Conservation (phyloP, 2,329 filamentous ascomycete species). For the Magnaporthales sp. region DNA sequence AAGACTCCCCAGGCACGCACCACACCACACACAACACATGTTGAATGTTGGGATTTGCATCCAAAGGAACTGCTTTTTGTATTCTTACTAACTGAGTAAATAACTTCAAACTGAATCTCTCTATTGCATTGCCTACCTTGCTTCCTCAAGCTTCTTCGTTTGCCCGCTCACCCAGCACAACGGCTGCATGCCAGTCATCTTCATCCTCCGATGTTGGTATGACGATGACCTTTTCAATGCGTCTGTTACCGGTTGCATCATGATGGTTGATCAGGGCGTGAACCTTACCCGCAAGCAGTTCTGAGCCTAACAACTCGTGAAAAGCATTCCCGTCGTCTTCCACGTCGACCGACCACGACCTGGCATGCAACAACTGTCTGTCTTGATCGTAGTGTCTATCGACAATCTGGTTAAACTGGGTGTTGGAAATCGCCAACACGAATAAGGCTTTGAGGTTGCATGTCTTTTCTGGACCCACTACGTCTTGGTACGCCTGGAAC, state of each 20-base stretch:
- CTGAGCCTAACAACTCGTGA: background rate
- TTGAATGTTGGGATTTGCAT: too few relatives aligned
- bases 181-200: background rate
- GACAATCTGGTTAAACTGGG: background rate
- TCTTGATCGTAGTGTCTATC: background rate
- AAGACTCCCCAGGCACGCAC: background rate
- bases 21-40: too few relatives aligned
- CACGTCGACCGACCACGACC: background rate
- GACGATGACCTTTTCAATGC: background rate
- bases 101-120: too few relatives aligned
- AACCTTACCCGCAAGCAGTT: background rate
- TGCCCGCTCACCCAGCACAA: background rate
- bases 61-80: too few relatives aligned
- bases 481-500: background rate
- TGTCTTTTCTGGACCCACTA: too few relatives aligned
- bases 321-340: background rate
- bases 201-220: background rate
- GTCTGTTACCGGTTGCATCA: background rate
- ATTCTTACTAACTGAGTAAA: too few relatives aligned
- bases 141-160: too few relatives aligned
- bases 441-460: background rate
- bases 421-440: background rate
- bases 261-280: background rate
- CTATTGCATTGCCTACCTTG: too few relatives aligned
- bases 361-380: background rate